A percentile compares a stretch with the other conserved stretches of the same genome.
Evolutionary conservation across 169 alveolate genomes (phyloP).

Genomic region (Plasmodium fragile): DNA sequence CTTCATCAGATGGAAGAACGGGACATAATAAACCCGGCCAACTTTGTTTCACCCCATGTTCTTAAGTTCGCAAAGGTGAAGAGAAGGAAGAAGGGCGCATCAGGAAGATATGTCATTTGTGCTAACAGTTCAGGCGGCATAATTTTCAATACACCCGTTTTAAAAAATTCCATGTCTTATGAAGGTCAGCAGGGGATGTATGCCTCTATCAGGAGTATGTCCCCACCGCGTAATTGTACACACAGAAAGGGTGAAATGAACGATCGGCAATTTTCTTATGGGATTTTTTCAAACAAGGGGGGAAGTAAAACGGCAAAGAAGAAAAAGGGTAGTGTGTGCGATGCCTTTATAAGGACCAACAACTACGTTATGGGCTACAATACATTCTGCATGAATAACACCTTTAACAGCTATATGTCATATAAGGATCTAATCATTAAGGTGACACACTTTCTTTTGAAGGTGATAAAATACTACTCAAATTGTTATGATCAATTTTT

Average conservation of each 20-base stretch:
- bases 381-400: conserved; percentile 23
- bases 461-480: conserved; percentile 23
- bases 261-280: neutral
- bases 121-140: neutral
- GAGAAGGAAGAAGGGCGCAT: neutral
- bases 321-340: neutral
- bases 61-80: neutral
- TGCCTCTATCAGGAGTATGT: neutral
- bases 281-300: neutral
- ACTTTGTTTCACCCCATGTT: conserved; percentile 8
- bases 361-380: conserved; percentile 42
- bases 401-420: conserved; percentile 44
- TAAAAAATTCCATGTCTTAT: neutral
- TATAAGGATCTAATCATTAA: conserved; percentile 45
- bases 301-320: neutral
- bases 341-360: conserved; percentile 2
- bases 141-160: neutral
- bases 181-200: neutral
- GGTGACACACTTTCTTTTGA: conserved; percentile 29
- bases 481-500: conserved; percentile 7
- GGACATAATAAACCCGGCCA: conserved; percentile 23
- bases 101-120: neutral
- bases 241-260: neutral
- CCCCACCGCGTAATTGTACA: neutral
- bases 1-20: conserved; percentile 32